Evolutionary conservation across 1,139 yeast genomes (phyloP).

Genomic region (Diutina siamensis): DNA sequence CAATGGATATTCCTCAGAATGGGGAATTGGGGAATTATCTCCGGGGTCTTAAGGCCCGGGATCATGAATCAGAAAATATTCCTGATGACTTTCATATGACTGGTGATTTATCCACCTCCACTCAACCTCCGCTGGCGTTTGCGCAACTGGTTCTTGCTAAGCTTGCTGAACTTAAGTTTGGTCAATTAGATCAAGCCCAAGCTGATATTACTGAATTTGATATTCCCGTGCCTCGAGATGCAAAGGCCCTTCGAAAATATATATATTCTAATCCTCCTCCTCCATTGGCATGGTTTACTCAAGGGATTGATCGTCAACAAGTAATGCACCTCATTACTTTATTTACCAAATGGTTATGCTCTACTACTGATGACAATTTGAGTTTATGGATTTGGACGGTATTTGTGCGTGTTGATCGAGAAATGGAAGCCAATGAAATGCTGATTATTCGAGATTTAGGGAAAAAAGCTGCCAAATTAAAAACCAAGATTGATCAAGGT

Average conservation of each 20-base stretch:
- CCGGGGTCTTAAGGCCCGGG: neutral
- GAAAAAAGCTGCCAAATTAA: neutral
- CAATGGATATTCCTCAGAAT: neutral
- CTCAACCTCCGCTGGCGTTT: neutral
- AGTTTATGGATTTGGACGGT: slow-evolving; percentile 5
- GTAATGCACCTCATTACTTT: neutral
- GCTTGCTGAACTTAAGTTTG: neutral
- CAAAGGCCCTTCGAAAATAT: neutral
- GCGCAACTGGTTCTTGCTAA: neutral
- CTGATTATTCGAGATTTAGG: neutral
- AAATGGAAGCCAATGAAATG: slow-evolving; percentile 3
- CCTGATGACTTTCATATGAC: neutral
- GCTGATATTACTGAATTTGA: neutral
- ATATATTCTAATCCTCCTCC: slow-evolving; percentile 2
- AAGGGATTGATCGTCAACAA: neutral
- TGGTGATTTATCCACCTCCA: neutral
- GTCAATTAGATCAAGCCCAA: neutral
- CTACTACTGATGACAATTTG: neutral
- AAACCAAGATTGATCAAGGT: neutral
- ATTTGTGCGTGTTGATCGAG: slow-evolving; percentile 3
- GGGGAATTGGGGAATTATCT: slow-evolving; percentile 2
- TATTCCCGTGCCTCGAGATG: neutral
- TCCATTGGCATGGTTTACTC: slow-evolving; percentile 1
- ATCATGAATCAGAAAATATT: neutral
- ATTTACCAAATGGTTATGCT: slow-evolving; percentile 1